Evolutionary conservation across 2,329 filamentous ascomycete species (phyloP).

Genomic region (Raffaelea arxii): DNA sequence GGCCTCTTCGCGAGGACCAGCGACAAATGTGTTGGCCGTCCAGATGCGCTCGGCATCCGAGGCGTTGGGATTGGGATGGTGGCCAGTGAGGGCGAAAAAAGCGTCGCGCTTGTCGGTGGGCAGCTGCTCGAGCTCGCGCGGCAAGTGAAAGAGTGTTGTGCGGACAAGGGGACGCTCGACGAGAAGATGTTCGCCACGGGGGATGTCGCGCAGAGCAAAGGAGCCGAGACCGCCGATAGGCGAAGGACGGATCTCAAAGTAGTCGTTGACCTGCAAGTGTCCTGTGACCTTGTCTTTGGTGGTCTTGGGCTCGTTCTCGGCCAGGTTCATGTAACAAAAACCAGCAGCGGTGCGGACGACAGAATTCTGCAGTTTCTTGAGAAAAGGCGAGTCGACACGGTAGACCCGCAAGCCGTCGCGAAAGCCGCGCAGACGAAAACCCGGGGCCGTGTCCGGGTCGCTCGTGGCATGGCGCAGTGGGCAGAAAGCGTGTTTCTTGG

Average conservation of each 20-base stretch:
- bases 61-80: slow-evolving; percentile 11
- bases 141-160: slow-evolving; percentile 18
- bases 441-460: slow-evolving; percentile 2
- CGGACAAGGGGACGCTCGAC: slow-evolving; percentile 33
- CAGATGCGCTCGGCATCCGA: slow-evolving; percentile 15
- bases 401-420: slow-evolving; percentile 10
- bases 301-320: too few relatives aligned
- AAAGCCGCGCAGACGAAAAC: slow-evolving; percentile 7
- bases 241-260: slow-evolving; percentile 31
- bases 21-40: slow-evolving; percentile 17
- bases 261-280: slow-evolving; percentile 22
- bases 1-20: slow-evolving; percentile 8
- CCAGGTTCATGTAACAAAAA: slow-evolving; percentile 7
- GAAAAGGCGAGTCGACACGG: slow-evolving; percentile 3
- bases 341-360: slow-evolving; percentile 9
- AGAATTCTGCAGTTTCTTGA: background rate
- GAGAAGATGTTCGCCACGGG: slow-evolving; percentile 29
- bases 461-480: slow-evolving; percentile 3
- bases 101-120: slow-evolving; percentile 18
- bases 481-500: background rate
- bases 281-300: too few relatives aligned
- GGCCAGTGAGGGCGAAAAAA: slow-evolving; percentile 26
- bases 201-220: slow-evolving; percentile 32
- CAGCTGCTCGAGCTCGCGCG: slow-evolving; percentile 26
- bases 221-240: slow-evolving; percentile 33